Evolutionary conservation across 2,329 filamentous ascomycete genomes (phyloP).

Genomic region (Parascedosporium putredinis): DNA sequence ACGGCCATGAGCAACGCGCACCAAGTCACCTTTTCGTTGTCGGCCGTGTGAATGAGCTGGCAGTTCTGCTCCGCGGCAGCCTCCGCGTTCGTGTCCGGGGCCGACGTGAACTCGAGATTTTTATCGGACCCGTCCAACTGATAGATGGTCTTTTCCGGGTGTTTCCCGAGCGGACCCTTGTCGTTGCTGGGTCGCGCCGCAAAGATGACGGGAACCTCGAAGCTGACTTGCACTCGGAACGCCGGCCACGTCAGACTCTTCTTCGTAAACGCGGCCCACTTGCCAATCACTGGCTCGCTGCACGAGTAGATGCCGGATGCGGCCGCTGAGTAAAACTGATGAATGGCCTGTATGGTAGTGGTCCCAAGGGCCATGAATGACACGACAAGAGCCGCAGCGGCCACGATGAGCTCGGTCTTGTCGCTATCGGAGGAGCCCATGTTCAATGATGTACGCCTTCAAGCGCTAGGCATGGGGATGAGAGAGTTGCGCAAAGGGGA

Average conservation of each 20-base stretch:
- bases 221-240: constrained; percentile 38
- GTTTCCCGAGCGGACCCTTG: constrained; percentile 21
- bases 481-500: no score
- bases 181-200: constrained; percentile 32
- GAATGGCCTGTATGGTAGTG: constrained; percentile 35
- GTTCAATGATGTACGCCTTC: no score
- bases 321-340: constrained; percentile 40
- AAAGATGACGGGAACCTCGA: constrained; percentile 40
- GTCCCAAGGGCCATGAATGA: constrained; percentile 35
- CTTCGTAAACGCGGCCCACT: constrained; percentile 30
- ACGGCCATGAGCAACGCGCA: constrained; percentile 37
- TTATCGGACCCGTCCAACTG: not conserved
- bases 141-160: not conserved
- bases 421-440: constrained; percentile 7
- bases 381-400: constrained; percentile 33
- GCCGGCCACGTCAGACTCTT: constrained; percentile 30
- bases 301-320: constrained; percentile 39
- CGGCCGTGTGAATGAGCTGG: constrained; percentile 37
- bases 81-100: no score
- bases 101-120: not conserved
- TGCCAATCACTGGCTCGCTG: constrained; percentile 35
- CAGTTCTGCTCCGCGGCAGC: not conserved
- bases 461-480: no score
- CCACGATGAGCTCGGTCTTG: constrained; percentile 26
- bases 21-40: constrained; percentile 48